Conservation (phyloP, 805 yeast genomes). For the Candida nanaspora region DNA sequence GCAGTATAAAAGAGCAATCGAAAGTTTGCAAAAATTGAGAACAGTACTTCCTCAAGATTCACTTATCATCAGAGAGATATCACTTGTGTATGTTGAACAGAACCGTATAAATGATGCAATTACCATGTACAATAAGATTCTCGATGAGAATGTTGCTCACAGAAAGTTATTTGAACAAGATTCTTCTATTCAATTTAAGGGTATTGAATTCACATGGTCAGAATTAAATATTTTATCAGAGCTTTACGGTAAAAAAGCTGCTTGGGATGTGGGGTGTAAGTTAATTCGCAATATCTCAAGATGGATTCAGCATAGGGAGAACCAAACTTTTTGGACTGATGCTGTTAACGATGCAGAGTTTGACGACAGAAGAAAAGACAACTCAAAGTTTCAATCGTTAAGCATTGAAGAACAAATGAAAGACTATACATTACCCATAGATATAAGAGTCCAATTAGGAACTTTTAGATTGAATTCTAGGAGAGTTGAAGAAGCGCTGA, state of each 20-base stretch:
- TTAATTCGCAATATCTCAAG: conserved; percentile 67
- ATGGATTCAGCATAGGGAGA: conserved; percentile 70
- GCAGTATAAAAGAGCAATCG: conserved; percentile 64
- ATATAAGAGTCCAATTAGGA: conserved; percentile 79
- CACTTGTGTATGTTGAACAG: conserved; percentile 44
- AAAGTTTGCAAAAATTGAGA: conserved; percentile 58
- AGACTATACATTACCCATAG: conserved; percentile 65
- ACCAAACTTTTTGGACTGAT: conserved; percentile 63
- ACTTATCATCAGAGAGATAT: conserved; percentile 53
- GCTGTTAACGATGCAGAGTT: conserved; percentile 63
- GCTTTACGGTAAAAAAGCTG: conserved; percentile 61
- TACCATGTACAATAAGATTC: conserved; percentile 54
- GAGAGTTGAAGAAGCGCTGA: conserved; percentile 60
- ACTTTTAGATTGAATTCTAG: conserved; percentile 60
- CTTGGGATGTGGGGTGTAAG: conserved; percentile 56
- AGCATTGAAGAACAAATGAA: conserved; percentile 30
- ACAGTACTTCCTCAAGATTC: conserved; percentile 52
- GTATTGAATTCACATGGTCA: conserved; percentile 74
- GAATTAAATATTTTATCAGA: conserved; percentile 81
- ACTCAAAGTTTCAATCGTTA: conserved; percentile 35
- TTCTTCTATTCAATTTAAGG: conserved; percentile 14
- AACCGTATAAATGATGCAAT: conserved; percentile 69
- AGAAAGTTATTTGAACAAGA: conserved; percentile 22
- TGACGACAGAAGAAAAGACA: conserved; percentile 58
- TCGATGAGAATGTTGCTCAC: conserved; percentile 48